Evolutionary conservation across 495 filamentous ascomycete genomes (phyloP), one percentile per base, ranked within the genome.

Genomic region (Penicillium cosmopolitanum): DNA sequence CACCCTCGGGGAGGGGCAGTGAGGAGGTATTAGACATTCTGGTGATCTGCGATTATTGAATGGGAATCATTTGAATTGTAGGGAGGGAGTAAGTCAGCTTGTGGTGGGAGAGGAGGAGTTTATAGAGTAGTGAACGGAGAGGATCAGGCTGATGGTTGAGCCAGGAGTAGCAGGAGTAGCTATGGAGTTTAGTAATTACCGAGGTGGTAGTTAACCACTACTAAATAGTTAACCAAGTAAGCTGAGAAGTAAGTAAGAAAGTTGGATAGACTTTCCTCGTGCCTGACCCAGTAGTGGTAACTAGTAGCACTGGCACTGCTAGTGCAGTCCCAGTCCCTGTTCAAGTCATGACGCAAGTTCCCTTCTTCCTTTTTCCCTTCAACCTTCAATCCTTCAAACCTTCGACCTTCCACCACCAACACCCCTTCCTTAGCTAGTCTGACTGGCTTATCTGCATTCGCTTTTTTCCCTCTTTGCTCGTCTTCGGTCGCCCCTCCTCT

Each of bases 1-100:
- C 71, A 56, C 78, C 80, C 44, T 66, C 46, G 6, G 84, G 83
- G 31, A 88, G 73, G 25, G 82, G 82, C 36, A 88, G 75, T n/a
- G 76, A 74, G 25, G 56, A 75, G 75, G 38, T 48, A 16, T 44
- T 16, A 16, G 42, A 44, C 42, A 44, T 44, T 9, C 13, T 16
- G 42, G 42, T 19, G 6, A n/a, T 44, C 36, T 13, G 12, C 15
- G 10, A 40, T n/a, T 40, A 23, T 23, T 23, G 23, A 3, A 23
- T 23, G 23, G 28, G 6, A 9, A 31, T n/a, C 11, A 13, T 12
- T 40, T 40, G 36, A 40, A 12, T 40, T 40, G 12, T 40, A 40
- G 36, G 28, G 28, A 31, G 28, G 28, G 28, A 31, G 28, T 31
- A 31, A 4, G 23, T 23, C 23, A 23, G 23, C 28, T 9, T 31